Base-by-base conservation (phyloP, 495 filamentous ascomycete species). In the Hypoxylon perforatum region DNA sequence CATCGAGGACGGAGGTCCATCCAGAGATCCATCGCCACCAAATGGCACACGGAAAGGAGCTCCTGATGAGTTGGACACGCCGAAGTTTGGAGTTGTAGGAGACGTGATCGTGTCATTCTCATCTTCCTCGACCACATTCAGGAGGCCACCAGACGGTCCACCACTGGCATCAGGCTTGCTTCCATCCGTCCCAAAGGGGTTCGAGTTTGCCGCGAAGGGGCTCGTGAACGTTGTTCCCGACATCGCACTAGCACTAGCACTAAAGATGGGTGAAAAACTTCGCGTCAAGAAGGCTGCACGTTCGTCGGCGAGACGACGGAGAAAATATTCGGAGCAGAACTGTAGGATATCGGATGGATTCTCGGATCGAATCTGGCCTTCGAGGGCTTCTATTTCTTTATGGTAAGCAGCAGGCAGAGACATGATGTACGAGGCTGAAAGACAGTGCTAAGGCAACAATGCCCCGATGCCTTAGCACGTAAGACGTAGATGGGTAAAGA, bases 271-370 rank as follows among this genome's bases (percentile, higher is more conserved):
- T 45, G 67, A 39, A 48, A 66, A 33, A 63, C 62, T 51, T 60
- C 60, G 67, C 35, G 54, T 60, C 23, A 85, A 75, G 72, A 84
- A 84, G 49, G 86, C 77, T 56, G 77, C 75, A 53, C 88, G 85
- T 74, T 90, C 81, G 61, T 81, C 77, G 69, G 87, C 85, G 49
- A 90, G 84, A 58, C 87, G 86, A 63, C 80, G 80, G 49, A 77
- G 77, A 78, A 89, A 90, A 77, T 82, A 85, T 75, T 90, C 87
- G 76, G 87, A 82, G 70, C 88, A 89, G 78, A 88, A 90, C 71
- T 90, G 88, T 65, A 89, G 81, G 74, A 87, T 75, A 77, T 90
- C 88, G 61, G 75, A 44, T 9, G 86, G 86, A 45, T 83, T 76
- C 15, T 78, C 57, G 61, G 81, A 81, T 41, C 77, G 73, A 61